These are phyloP conservation scores for Dryas octopetala DNA, from an alignment of 306 rosid species.

Conservation along the genomic window DNA sequence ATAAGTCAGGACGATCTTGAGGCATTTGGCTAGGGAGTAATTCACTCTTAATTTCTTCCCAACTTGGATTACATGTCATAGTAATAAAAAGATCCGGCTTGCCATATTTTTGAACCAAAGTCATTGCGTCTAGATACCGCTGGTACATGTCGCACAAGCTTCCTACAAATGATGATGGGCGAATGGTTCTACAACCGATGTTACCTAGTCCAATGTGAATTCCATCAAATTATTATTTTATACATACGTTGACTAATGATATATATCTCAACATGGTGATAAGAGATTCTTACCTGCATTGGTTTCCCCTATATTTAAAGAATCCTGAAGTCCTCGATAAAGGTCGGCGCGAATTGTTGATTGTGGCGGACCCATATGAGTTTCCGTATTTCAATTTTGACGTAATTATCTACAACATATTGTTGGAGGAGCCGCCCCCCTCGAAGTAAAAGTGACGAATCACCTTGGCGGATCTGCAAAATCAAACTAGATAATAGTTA, in stretches of 20 bases:
- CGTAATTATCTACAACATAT: conserved; percentile 9
- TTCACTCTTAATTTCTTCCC: not conserved
- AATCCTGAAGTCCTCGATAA: not conserved
- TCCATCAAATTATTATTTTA: no score
- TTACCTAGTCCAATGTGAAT: not conserved
- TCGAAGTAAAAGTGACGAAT: not conserved
- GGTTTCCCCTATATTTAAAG: not conserved
- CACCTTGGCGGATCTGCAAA: not conserved
- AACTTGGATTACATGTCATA: not conserved
- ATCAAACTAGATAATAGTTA: no score
- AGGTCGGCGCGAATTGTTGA: not conserved
- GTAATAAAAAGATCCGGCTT: conserved; percentile 2
- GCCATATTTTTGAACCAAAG: not conserved
- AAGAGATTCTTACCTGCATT: not conserved
- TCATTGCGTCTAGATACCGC: not conserved
- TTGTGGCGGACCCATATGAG: not conserved
- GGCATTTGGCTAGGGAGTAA: not conserved
- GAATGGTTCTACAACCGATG: not conserved
- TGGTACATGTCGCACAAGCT: not conserved
- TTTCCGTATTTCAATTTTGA: not conserved
- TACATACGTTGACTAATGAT: no score
- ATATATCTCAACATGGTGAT: no score
- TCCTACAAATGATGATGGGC: not conserved
- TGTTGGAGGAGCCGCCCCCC: not conserved
- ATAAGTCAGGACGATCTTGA: not conserved